Conservation (phyloP, 768 basidiomycete genomes). For the Mycena indigotica region DNA sequence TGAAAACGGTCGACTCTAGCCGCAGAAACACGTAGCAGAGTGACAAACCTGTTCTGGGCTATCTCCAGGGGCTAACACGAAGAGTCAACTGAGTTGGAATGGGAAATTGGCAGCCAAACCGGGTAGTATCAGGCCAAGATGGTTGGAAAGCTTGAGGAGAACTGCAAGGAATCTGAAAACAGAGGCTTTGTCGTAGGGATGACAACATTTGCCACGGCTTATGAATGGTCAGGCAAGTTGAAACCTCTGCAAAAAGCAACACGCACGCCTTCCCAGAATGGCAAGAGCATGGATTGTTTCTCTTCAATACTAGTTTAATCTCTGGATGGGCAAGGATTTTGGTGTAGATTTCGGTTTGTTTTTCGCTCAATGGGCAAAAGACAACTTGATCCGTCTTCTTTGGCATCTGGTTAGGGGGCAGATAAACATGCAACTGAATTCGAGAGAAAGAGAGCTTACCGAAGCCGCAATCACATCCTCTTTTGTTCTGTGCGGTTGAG, state of each 20-base stretch:
- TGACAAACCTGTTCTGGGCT: slow-evolving; percentile 62
- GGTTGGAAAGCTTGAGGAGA: slow-evolving; percentile 88
- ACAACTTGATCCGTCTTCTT: slow-evolving; percentile 89
- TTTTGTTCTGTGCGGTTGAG: slow-evolving; percentile 73
- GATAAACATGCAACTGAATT: too few relatives aligned
- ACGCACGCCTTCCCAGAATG: slow-evolving; percentile 58
- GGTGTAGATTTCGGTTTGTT: slow-evolving; percentile 75
- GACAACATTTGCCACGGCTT: slow-evolving; percentile 48
- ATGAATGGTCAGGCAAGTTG: neutral
- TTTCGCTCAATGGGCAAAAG: slow-evolving; percentile 82
- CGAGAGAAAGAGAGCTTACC: slow-evolving; percentile 35
- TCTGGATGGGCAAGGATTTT: slow-evolving; percentile 62
- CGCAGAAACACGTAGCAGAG: neutral
- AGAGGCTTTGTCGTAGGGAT: slow-evolving; percentile 55
- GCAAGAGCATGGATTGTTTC: slow-evolving; percentile 77
- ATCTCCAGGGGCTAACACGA: slow-evolving; percentile 60
- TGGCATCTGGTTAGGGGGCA: slow-evolving; percentile 59
- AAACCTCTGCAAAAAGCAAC: neutral
- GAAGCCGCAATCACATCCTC: slow-evolving; percentile 67
- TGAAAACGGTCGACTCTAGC: neutral
- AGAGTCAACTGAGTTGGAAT: neutral
- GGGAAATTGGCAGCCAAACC: slow-evolving; percentile 43
- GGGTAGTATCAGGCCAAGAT: slow-evolving; percentile 83
- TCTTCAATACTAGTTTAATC: slow-evolving; percentile 71
- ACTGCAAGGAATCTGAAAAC: slow-evolving; percentile 80